Evolutionary conservation across 495 filamentous ascomycete genomes (phyloP), one percentile per base, ranked within the genome.

Genomic region (Aspergillus nanangensis): DNA sequence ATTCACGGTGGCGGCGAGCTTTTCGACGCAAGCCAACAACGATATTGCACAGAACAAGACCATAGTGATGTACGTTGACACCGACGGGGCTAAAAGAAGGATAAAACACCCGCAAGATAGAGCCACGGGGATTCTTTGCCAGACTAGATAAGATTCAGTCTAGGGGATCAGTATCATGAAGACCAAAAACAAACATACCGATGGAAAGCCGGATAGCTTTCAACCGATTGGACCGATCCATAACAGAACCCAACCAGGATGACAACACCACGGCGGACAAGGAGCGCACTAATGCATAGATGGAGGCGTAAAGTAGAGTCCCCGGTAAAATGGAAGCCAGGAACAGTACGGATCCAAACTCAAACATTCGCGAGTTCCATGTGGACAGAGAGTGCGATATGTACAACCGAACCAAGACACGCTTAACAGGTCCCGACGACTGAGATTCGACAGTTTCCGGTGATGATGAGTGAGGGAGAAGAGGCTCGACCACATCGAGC

Each of bases 291-390:
- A 72, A 48, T 0, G 69, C 69, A 38, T 72, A 72, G 19, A 72
- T 53, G 1, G 69, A 72, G 4, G 58, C 57, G 34, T 72, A 66
- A 23, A 71, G 62, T 35, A 84, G 60, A 0, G 74, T 82, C 15
- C 67, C 73, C 0, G 78, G 78, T 52, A 70, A 83, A 40, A 79
- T 74, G 2, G 70, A 50, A 1, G 83, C 82, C 15, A 84, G 71
- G 60, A 79, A 86, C 10, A 83, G 63, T 7, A 83, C 78, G 1
- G 78, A 77, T 13, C 70, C 81, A 43, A 83, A 82, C 53, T 87
- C 83, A 61, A 86, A 88, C 38, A 78, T 63, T 34, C 84, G 74
- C 2, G 82, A 80, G 52, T 87, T 88, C 83, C 82, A 88, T 41
- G 83, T 78, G 5, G 82, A 86, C 2, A 87, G 70, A 44, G 77